phyloP scores from a whole-genome alignment of 1,284 basidiomycete genomes.

The Cutaneotrichosporon sp. region DNA sequence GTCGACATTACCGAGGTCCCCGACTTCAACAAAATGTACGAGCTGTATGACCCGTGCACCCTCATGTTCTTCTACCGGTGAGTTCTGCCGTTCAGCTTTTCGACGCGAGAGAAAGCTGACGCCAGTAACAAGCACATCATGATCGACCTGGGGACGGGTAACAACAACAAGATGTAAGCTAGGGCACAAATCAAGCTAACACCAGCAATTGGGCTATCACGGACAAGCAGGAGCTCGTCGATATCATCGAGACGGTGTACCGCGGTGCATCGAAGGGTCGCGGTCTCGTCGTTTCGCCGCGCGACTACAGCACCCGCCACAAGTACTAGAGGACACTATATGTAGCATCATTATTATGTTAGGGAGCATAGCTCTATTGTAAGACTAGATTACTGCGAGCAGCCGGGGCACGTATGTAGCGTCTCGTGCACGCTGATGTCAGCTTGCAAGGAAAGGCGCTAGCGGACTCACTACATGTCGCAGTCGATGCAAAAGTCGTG shows the following conservation, averaged over 20 bases:
- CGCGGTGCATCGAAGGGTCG: slow-evolving; percentile 95
- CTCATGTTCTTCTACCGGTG: slow-evolving; percentile 98
- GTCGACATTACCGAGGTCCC: slow-evolving; percentile 96
- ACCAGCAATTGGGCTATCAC: slow-evolving; percentile 93
- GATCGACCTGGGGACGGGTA: slow-evolving; percentile 98
- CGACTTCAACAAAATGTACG: slow-evolving; percentile 86
- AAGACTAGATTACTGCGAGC: slow-evolving; percentile 34
- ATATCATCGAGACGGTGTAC: slow-evolving; percentile 98
- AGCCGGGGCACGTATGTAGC: slow-evolving; percentile 67
- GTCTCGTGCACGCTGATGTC: slow-evolving; percentile 61
- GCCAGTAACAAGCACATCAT: slow-evolving; percentile 97
- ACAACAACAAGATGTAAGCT: slow-evolving; percentile 94
- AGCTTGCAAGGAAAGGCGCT: background rate
- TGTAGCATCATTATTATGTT: slow-evolving; percentile 8
- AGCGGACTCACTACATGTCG: slow-evolving; percentile 60
- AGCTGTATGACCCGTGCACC: slow-evolving; percentile 87
- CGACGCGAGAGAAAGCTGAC: slow-evolving; percentile 2
- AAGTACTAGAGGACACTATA: slow-evolving; percentile 41
- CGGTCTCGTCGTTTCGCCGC: slow-evolving; percentile 92
- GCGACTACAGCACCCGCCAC: slow-evolving; percentile 54
- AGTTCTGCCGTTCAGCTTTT: slow-evolving; percentile 31
- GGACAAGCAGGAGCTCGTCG: slow-evolving; percentile 95
- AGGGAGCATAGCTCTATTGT: slow-evolving; percentile 1
- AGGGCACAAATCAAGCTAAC: background rate
- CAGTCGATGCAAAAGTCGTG: slow-evolving; percentile 67